Evolutionary conservation across 2,329 filamentous ascomycete species (phyloP).

Genomic region (Fusarium napiforme): DNA sequence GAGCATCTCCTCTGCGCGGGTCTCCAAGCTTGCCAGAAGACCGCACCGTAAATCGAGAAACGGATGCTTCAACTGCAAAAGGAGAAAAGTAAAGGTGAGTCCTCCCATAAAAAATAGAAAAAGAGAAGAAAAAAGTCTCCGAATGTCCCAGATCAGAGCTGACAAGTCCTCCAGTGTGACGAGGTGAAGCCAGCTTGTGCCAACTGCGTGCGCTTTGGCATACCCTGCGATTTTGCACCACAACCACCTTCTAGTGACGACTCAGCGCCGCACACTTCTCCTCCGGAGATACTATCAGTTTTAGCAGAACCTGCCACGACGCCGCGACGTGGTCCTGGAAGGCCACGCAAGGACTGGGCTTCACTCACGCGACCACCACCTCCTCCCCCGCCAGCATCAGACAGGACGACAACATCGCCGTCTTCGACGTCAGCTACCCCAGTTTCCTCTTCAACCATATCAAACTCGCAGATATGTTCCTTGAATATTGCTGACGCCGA

Average conservation of each 20-base stretch:
- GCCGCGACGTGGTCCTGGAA: constrained; percentile 45
- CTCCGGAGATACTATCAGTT: constrained; percentile 22
- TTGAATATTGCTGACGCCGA: constrained; percentile 46
- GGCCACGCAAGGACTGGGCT: constrained; percentile 48
- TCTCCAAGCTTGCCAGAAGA: constrained; percentile 44
- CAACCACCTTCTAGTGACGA: constrained; percentile 34
- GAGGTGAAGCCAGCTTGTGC: constrained; percentile 48
- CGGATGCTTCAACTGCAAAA: constrained; percentile 48
- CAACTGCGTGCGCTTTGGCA: constrained; percentile 48
- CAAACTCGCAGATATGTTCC: constrained; percentile 36
- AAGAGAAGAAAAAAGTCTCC: not conserved
- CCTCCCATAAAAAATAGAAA: not conserved
- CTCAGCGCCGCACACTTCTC: constrained; percentile 24
- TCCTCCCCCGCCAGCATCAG: constrained; percentile 22
- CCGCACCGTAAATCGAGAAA: constrained; percentile 48
- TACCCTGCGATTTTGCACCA: constrained; percentile 45
- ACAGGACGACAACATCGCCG: constrained; percentile 41
- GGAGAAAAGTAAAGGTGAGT: constrained; percentile 47
- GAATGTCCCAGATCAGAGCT: constrained; percentile 13
- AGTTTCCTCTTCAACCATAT: constrained; percentile 36
- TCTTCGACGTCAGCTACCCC: constrained; percentile 37
- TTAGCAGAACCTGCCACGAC: constrained; percentile 30
- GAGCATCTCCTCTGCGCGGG: constrained; percentile 39
- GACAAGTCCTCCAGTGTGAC: constrained; percentile 43
- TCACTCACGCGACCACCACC: constrained; percentile 37